phyloP scores from a whole-genome alignment of 805 yeast species.

The Lipomyces japonicus region DNA sequence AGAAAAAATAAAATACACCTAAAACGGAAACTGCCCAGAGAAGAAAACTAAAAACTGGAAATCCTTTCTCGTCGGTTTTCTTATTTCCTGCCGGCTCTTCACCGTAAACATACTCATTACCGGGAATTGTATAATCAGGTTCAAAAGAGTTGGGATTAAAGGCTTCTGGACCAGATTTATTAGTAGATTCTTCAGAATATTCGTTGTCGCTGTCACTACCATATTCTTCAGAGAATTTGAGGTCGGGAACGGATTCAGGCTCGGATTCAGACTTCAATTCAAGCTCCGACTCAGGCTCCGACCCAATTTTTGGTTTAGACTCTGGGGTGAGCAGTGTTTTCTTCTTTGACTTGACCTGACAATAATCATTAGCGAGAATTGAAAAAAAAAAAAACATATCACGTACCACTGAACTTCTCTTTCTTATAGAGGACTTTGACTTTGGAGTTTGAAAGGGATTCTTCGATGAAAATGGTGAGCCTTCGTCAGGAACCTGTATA shows the following conservation, averaged over 20 bases:
- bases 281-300: too few species aligned
- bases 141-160: slow-evolving; percentile 6
- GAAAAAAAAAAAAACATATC: neutral
- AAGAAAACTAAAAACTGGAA: slow-evolving; percentile 9
- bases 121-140: neutral
- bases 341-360: neutral
- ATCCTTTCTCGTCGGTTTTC: neutral
- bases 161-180: slow-evolving; percentile 5
- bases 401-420: slow-evolving; percentile 1
- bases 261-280: neutral
- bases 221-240: neutral
- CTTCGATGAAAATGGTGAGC: slow-evolving; percentile 15
- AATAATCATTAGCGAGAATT: too few species aligned
- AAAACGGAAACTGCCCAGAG: slow-evolving; percentile 7
- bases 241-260: neutral
- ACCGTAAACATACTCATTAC: neutral
- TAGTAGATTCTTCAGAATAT: slow-evolving; percentile 7
- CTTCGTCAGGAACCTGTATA: too few species aligned
- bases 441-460: slow-evolving; percentile 25
- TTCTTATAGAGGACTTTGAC: neutral
- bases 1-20: slow-evolving; percentile 1
- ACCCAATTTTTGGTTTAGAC: neutral
- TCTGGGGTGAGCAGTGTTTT: neutral
- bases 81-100: slow-evolving; percentile 3
- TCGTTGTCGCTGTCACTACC: slow-evolving; percentile 8